Percentiles rank a stretch among this genome's conserved stretches.
phyloP scores from a whole-genome alignment of 257 asterid species.

The Solanum chiquidenum region DNA sequence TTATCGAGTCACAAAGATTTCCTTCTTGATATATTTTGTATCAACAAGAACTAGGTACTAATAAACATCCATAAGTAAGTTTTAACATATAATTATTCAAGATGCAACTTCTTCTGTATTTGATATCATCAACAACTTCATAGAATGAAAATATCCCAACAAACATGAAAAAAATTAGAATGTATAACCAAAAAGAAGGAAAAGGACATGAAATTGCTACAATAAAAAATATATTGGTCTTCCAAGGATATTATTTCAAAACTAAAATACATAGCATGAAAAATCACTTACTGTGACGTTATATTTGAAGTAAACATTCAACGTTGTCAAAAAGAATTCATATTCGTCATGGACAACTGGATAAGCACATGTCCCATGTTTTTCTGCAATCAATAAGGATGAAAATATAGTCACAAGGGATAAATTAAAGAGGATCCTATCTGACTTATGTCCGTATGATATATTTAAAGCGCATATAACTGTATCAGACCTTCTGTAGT shows the following conservation, averaged over 20 bases:
- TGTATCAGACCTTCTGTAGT: not conserved
- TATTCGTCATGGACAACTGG: constrained; percentile 69
- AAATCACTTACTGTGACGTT: constrained; percentile 58
- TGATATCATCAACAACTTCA: not conserved
- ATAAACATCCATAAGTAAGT: not conserved
- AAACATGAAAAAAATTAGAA: not conserved
- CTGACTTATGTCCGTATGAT: not conserved
- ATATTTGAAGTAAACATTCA: constrained; percentile 71
- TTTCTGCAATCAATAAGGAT: constrained; percentile 39
- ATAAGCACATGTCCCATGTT: constrained; percentile 86
- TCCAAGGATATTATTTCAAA: not conserved
- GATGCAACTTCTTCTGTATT: not conserved
- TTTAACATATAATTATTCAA: not conserved
- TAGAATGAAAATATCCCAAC: not conserved
- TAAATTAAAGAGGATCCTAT: not conserved
- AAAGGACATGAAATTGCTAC: not conserved
- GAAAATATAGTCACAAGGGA: not conserved
- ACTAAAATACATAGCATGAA: not conserved
- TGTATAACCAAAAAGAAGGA: not conserved
- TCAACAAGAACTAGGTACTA: not conserved
- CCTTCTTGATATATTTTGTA: not conserved
- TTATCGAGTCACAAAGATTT: not conserved
- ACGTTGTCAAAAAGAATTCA: constrained; percentile 59
- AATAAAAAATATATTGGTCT: not conserved
- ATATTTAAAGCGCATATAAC: not conserved